Percentiles rank a stretch among this genome's conserved stretches.
These are phyloP conservation scores for Fragaria ananassa DNA, from an alignment of 306 rosid genomes.

Conservation along the genomic window DNA sequence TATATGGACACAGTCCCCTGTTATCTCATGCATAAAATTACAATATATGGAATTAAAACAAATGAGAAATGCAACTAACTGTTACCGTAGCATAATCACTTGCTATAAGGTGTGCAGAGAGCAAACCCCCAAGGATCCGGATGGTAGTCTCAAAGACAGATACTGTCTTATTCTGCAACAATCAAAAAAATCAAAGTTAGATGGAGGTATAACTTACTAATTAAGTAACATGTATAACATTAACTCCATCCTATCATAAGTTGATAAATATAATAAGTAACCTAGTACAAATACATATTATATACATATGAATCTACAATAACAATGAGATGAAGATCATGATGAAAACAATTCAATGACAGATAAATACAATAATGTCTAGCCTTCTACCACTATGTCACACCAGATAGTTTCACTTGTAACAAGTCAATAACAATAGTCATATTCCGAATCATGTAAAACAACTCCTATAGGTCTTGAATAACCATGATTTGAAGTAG, in stretches of 20 bases:
- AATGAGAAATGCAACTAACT: slow-evolving; percentile 7
- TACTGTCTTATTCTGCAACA: slow-evolving; percentile 89
- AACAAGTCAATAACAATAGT: not conserved
- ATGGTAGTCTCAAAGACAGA: slow-evolving; percentile 89
- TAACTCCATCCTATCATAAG: not conserved
- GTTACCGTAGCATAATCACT: slow-evolving; percentile 84
- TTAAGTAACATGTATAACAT: not conserved
- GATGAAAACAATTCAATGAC: not conserved
- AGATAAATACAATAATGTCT: not conserved
- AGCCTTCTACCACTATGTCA: not conserved
- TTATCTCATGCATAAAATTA: not conserved
- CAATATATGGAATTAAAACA: slow-evolving; percentile 6
- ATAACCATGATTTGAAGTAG: not conserved
- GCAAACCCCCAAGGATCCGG: slow-evolving; percentile 87
- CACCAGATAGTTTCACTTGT: not conserved
- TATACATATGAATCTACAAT: not conserved
- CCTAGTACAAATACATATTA: not conserved
- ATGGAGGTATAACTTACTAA: not conserved
- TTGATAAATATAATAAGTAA: not conserved
- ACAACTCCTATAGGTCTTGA: not conserved
- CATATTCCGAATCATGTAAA: not conserved
- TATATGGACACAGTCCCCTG: not conserved
- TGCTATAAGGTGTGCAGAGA: slow-evolving; percentile 90
- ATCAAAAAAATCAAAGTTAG: slow-evolving; percentile 4
- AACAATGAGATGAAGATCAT: not conserved